Evolutionary conservation across 2,329 filamentous ascomycete species (phyloP).

Genomic region (Zasmidium cellare): DNA sequence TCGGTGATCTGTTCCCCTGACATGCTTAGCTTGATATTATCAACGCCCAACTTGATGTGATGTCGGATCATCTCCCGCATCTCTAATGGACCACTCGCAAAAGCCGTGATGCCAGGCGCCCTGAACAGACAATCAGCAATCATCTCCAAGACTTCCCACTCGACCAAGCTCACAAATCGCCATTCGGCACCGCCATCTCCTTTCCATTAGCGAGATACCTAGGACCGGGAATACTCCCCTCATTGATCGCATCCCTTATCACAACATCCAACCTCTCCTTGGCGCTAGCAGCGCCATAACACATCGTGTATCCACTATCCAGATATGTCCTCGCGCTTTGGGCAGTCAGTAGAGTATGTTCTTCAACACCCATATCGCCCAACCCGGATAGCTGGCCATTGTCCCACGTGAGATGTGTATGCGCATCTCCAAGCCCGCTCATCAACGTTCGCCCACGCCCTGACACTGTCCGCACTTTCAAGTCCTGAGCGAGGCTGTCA

Average conservation of each 20-base stretch:
- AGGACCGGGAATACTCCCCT: constrained; percentile 49
- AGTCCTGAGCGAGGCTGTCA: constrained; percentile 29
- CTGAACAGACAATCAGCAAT: not conserved
- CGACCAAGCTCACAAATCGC: constrained; percentile 36
- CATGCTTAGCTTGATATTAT: constrained; percentile 36
- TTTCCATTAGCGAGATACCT: constrained; percentile 51
- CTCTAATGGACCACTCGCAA: constrained; percentile 33
- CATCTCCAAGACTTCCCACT: not conserved
- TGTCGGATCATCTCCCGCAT: constrained; percentile 30
- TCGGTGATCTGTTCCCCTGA: constrained; percentile 33
- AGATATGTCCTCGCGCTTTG: constrained; percentile 46
- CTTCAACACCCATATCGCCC: constrained; percentile 46
- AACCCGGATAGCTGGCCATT: constrained; percentile 44
- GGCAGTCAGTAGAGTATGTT: constrained; percentile 49
- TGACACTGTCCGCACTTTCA: constrained; percentile 38
- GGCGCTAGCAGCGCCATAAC: constrained; percentile 49
- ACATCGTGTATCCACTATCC: constrained; percentile 54
- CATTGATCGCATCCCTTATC: constrained; percentile 51
- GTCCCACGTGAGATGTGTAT: constrained; percentile 54
- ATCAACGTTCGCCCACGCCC: constrained; percentile 49
- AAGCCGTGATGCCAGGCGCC: constrained; percentile 42
- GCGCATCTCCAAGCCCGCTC: constrained; percentile 51
- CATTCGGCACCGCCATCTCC: constrained; percentile 48
- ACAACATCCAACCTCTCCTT: constrained; percentile 50
- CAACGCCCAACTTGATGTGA: constrained; percentile 35